A percentile compares a stretch with the other conserved stretches of the same genome.
Evolutionary conservation across 495 filamentous ascomycete species (phyloP).

Genomic region (Trichocladium antarcticum): DNA sequence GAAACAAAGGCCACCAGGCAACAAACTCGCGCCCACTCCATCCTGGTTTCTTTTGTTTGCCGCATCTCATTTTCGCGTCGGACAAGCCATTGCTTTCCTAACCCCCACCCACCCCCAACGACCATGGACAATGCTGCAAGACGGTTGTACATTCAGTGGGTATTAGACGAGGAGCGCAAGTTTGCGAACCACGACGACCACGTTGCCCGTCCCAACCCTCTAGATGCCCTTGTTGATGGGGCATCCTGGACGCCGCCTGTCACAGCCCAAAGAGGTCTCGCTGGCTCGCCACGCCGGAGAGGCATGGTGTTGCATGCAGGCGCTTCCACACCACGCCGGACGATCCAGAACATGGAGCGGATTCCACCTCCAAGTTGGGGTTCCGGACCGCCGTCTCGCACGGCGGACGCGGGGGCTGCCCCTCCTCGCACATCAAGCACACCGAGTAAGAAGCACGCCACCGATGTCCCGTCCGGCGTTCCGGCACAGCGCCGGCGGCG

Average conservation of each 20-base stretch:
- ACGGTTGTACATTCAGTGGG: not conserved
- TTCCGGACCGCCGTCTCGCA: not conserved
- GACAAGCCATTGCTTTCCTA: not conserved
- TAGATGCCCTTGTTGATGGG: not conserved
- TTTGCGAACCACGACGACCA: not conserved
- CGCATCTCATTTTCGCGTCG: too few species aligned
- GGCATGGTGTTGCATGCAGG: slow-evolving; percentile 2
- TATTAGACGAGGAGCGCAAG: not conserved
- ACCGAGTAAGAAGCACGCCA: not conserved
- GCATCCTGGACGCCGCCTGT: not conserved
- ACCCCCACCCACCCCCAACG: not conserved
- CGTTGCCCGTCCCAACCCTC: not conserved
- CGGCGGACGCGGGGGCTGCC: not conserved
- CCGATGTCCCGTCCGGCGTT: not conserved
- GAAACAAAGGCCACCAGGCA: not conserved
- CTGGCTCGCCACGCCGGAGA: slow-evolving; percentile 3
- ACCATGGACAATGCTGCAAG: not conserved
- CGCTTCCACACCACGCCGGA: not conserved
- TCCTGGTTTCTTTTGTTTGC: too few species aligned
- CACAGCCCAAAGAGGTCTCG: not conserved
- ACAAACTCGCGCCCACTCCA: not conserved
- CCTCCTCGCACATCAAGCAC: not conserved
- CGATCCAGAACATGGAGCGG: not conserved
- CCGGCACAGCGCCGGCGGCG: not conserved
- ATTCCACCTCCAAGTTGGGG: too few species aligned